Base-by-base conservation (phyloP, 495 filamentous ascomycete species). In the Tuber melanosporum region DNA sequence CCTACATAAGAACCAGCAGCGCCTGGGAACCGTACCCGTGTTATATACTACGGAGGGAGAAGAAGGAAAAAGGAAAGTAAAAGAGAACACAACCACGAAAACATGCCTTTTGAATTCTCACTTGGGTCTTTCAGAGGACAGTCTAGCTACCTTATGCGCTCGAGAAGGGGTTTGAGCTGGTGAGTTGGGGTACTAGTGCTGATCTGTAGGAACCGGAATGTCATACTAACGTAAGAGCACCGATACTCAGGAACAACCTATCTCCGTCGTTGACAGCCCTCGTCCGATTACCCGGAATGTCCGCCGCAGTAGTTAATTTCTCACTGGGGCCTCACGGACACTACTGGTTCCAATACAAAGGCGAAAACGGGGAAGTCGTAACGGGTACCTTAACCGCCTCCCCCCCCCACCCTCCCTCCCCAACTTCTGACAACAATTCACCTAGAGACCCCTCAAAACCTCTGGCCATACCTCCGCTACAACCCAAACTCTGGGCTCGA, bases 331-430 rank as follows among this genome's bases (percentile, higher is more conserved):
- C 77, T 6, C 77, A 79, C 22, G 75, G 75, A 5, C 77, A 71
- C 47, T 79, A 79, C 42, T 79, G 75, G 77, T 71, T 79, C 32
- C 77, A 79, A 78, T 78, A 79, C 9, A 44, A 73, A 22, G 77
- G 76, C 17, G 75, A 79, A 71, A 79, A 36, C 20, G 71, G 77
- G 71, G 57, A 78, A 74, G 74, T 20, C 8, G 46, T 79, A 3
- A 78, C 75, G 42, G 69, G 77, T 78, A 72, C 46, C 66, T 3
- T 0, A 52, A 32, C 69, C 20, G 2, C 66, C 44, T 12, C 14
- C 52, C 26, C 9, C 15, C 57, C 26, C 17, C 39, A 41, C 57
- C 14, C 26, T 0, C 57, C 26, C 14, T 36, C 57, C 14, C 26
- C 26, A 7, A 15, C 26, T 15, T 15, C 57, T 36, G 17, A 66